phyloP scores from a whole-genome alignment of 2,329 filamentous ascomycete species.

The Xylaria arbuscula region DNA sequence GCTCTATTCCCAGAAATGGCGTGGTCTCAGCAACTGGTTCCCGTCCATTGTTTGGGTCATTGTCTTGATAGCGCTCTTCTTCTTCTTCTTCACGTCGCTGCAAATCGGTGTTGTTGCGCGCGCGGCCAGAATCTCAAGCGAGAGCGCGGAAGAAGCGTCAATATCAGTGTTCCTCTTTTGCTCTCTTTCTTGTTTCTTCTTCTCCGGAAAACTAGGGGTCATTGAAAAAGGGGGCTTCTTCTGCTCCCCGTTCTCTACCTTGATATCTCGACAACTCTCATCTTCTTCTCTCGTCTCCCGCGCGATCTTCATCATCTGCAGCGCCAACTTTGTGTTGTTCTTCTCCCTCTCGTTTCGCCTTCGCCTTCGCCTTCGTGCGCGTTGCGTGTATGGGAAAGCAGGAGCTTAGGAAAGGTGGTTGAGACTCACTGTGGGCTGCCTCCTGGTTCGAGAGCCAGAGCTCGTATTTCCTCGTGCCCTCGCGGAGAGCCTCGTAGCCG shows the following conservation, averaged over 20 bases:
- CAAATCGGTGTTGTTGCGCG: conserved; percentile 17
- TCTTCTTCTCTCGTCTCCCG: not conserved
- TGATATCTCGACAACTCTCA: not conserved
- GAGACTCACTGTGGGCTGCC: conserved; percentile 64
- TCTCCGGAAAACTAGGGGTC: conserved; percentile 11
- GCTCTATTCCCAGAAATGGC: conserved; percentile 77
- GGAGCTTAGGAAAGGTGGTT: conserved; percentile 26
- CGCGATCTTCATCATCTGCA: not conserved
- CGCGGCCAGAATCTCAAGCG: conserved; percentile 24
- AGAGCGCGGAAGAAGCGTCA: conserved; percentile 27
- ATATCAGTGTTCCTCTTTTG: conserved; percentile 34
- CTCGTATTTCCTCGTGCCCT: conserved; percentile 82
- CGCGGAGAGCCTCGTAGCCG: conserved; percentile 92
- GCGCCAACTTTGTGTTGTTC: conserved; percentile 10
- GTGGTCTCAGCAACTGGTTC: conserved; percentile 70
- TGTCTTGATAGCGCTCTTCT: conserved; percentile 33
- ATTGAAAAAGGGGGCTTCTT: not conserved
- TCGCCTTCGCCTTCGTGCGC: not conserved
- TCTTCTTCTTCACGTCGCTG: not conserved
- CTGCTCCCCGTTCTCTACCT: conserved; percentile 2
- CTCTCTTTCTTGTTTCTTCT: not conserved
- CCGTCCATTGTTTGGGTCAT: conserved; percentile 28
- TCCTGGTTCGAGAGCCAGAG: conserved; percentile 61
- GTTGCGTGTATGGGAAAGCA: conserved; percentile 1
- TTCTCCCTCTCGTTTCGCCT: too few relatives aligned